A percentile compares a stretch with the other conserved stretches of the same genome.
phyloP scores from a whole-genome alignment of 495 filamentous ascomycete species.

The Penicillium simplicissimum region DNA sequence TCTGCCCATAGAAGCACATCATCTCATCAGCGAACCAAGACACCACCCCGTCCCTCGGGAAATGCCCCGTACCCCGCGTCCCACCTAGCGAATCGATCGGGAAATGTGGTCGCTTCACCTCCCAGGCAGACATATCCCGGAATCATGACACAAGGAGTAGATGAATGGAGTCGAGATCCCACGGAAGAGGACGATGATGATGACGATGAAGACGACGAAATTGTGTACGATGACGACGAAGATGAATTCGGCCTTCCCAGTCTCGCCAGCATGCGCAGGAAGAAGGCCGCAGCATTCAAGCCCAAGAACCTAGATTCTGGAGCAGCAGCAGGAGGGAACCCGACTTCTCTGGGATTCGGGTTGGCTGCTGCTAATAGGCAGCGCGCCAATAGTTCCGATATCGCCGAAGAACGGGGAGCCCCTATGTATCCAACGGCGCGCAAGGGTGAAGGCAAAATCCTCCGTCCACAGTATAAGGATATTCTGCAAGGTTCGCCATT shows the following conservation, averaged over 20 bases:
- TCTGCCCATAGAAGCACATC: constrained; percentile 49
- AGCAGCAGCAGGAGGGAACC: constrained; percentile 27
- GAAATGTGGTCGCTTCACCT: constrained; percentile 56
- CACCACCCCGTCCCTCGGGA: constrained; percentile 55
- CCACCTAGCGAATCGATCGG: constrained; percentile 53
- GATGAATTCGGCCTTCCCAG: constrained; percentile 95
- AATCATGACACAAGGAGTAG: constrained; percentile 71
- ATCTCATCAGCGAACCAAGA: constrained; percentile 58
- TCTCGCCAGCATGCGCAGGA: constrained; percentile 80
- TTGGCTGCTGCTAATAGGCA: constrained; percentile 35
- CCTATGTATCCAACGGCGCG: constrained; percentile 84
- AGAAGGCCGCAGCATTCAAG: constrained; percentile 53
- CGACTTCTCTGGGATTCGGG: constrained; percentile 38
- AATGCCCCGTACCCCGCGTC: constrained; percentile 47
- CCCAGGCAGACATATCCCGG: constrained; percentile 71
- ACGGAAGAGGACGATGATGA: constrained; percentile 52
- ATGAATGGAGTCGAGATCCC: constrained; percentile 71
- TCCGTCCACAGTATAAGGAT: constrained; percentile 96
- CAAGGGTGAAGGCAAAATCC: constrained; percentile 87
- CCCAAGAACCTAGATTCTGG: constrained; percentile 48
- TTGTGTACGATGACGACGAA: constrained; percentile 81
- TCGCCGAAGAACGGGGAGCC: constrained; percentile 86
- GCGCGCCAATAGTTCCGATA: constrained; percentile 80
- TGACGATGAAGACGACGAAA: constrained; percentile 62
- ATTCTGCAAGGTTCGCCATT: constrained; percentile 69